phyloP scores from a whole-genome alignment of 202 grass and related monocot species.

The Elaeis oleifera region DNA sequence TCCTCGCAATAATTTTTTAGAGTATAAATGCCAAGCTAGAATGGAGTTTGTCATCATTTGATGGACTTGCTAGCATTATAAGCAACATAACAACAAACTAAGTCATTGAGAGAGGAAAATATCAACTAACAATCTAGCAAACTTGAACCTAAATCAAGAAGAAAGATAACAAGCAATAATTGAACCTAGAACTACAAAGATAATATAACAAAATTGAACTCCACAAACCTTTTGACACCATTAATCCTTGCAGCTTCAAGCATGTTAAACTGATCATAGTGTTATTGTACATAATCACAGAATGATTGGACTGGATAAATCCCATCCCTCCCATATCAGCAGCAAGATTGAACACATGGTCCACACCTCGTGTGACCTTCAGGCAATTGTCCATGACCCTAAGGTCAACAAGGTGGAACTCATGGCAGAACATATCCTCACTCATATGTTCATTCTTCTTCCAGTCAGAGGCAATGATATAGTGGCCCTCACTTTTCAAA shows the following conservation, averaged over 20 bases:
- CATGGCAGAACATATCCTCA: conserved; percentile 92
- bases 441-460: conserved; percentile 99
- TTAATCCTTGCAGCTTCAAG: conserved; percentile 77
- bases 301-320: conserved; percentile 87
- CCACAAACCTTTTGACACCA: conserved; percentile 60
- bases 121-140: too few species aligned
- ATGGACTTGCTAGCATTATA: too few species aligned
- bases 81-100: too few species aligned
- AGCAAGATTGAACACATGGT: conserved; percentile 85
- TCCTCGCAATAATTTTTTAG: too few species aligned
- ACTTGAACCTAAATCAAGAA: too few species aligned
- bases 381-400: conserved; percentile 93
- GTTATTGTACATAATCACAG: conserved; percentile 96
- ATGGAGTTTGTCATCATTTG: too few species aligned
- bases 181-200: too few species aligned
- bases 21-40: too few species aligned
- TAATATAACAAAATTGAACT: too few species aligned
- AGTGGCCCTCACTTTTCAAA: conserved; percentile 73
- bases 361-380: conserved; percentile 52
- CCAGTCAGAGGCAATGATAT: conserved; percentile 80
- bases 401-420: conserved; percentile 79
- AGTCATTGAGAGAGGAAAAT: too few species aligned
- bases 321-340: conserved; percentile 97
- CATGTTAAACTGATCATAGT: conserved; percentile 98
- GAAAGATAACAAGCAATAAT: too few species aligned